phyloP scores from a whole-genome alignment of 2,329 filamentous ascomycete species.

The Pseudohalonectria lignicola region DNA sequence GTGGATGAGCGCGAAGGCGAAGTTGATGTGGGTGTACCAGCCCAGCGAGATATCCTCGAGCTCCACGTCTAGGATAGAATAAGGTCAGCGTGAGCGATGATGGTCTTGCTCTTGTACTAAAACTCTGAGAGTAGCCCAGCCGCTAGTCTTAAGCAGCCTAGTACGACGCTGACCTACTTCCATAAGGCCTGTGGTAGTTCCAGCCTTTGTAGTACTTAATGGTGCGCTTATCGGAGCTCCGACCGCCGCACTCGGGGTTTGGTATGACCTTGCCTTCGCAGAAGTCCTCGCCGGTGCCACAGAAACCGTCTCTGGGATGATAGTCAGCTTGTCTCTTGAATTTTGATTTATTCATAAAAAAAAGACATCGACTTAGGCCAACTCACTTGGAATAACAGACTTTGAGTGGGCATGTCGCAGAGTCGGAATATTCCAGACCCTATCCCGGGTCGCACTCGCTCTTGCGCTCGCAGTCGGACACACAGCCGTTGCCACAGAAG shows the following conservation, averaged over 20 bases:
- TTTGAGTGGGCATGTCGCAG: slow-evolving; percentile 19
- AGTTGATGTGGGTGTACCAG: slow-evolving; percentile 20
- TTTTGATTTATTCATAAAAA: too few relatives aligned
- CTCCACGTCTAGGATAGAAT: too few relatives aligned
- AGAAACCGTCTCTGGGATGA: slow-evolving; percentile 20
- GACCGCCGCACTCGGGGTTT: slow-evolving; percentile 4
- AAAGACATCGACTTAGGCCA: too few relatives aligned
- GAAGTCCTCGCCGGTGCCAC: slow-evolving; percentile 18
- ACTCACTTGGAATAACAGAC: slow-evolving; percentile 23
- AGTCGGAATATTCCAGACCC: slow-evolving; percentile 11
- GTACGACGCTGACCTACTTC: too few relatives aligned
- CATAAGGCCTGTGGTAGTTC: slow-evolving; percentile 2
- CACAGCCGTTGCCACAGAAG: slow-evolving; percentile 13
- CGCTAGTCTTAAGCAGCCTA: too few relatives aligned
- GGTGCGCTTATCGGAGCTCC: slow-evolving; percentile 1
- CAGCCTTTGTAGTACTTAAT: slow-evolving; percentile 21
- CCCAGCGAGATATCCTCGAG: slow-evolving; percentile 15
- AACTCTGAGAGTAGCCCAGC: slow-evolving; percentile 8
- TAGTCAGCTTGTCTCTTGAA: too few relatives aligned
- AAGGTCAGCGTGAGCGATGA: too few relatives aligned
- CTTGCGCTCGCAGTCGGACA: slow-evolving; percentile 14
- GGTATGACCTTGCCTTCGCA: slow-evolving; percentile 6
- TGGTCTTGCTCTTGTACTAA: too few relatives aligned
- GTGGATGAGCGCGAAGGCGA: slow-evolving; percentile 23
- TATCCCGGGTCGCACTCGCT: slow-evolving; percentile 17